Conservation (phyloP, 805 yeast genomes). For the Metschnikowia arizonensis region DNA sequence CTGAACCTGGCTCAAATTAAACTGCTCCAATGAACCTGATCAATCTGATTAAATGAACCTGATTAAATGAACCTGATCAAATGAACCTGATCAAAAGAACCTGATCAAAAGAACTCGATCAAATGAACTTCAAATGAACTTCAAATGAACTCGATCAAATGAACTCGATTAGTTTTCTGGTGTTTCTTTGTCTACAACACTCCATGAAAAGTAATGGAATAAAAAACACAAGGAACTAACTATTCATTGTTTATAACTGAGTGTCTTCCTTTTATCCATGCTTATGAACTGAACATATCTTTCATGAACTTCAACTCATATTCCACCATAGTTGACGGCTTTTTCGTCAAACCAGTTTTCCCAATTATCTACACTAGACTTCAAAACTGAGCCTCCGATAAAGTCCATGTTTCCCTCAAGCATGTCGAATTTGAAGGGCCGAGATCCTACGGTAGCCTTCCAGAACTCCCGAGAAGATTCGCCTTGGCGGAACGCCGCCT, state of each 20-base stretch:
- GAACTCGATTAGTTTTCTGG: too few species aligned
- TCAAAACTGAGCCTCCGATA: slow-evolving; percentile 66
- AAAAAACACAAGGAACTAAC: too few species aligned
- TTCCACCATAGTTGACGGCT: slow-evolving; percentile 49
- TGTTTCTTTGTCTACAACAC: too few species aligned
- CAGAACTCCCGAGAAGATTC: slow-evolving; percentile 47
- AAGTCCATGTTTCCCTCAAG: slow-evolving; percentile 73
- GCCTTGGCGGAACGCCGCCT: slow-evolving; percentile 22
- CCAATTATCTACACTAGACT: slow-evolving; percentile 55
- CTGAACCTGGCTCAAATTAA: not conserved
- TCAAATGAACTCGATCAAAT: too few species aligned
- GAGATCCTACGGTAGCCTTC: slow-evolving; percentile 33
- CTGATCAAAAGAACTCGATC: too few species aligned
- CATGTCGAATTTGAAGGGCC: slow-evolving; percentile 55
- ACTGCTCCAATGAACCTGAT: not conserved
- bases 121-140: too few species aligned
- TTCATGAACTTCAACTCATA: slow-evolving; percentile 4
- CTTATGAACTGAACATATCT: too few species aligned
- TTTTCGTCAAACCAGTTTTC: slow-evolving; percentile 75
- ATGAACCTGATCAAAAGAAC: too few species aligned
- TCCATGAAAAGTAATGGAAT: too few species aligned
- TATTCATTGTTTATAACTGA: too few species aligned
- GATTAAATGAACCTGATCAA: too few species aligned
- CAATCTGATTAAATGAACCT: not conserved
- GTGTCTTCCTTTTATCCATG: too few species aligned